Conservation (phyloP, 176 grass and related monocot genomes). For the Elaeis guineensis region DNA sequence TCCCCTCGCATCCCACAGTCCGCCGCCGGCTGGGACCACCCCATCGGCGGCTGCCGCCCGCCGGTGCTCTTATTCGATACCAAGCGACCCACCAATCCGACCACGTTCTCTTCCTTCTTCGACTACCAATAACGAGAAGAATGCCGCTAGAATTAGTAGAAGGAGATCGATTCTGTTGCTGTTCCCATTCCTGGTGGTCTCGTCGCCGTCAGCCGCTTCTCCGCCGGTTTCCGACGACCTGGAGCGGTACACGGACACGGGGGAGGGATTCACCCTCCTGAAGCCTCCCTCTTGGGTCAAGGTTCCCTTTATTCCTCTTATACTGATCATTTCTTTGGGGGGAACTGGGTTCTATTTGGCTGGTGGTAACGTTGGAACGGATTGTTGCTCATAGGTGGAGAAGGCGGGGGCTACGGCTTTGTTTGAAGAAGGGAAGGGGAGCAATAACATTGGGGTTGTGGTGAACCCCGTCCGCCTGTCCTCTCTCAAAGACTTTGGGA, state of each 20-base stretch:
- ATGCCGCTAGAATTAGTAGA: slow-evolving; percentile 9
- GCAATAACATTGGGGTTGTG: slow-evolving; percentile 75
- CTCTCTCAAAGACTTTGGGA: slow-evolving; percentile 71
- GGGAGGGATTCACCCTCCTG: slow-evolving; percentile 68
- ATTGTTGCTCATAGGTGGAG: slow-evolving; percentile 41
- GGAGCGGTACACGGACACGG: slow-evolving; percentile 47
- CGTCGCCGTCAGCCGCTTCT: slow-evolving; percentile 1
- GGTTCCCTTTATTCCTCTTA: slow-evolving; percentile 26
- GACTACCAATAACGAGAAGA: background rate
- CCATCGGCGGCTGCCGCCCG: background rate
- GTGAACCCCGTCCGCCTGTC: slow-evolving; percentile 76
- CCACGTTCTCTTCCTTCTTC: background rate
- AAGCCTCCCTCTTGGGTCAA: slow-evolving; percentile 64
- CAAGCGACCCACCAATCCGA: background rate
- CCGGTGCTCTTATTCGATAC: background rate
- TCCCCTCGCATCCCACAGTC: slow-evolving; percentile 24
- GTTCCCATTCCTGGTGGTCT: background rate
- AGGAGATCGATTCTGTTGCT: slow-evolving; percentile 2
- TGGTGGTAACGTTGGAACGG: slow-evolving; percentile 10
- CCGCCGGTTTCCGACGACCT: slow-evolving; percentile 2
- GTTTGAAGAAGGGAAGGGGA: slow-evolving; percentile 71
- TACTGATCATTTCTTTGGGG: background rate
- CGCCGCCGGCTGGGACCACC: background rate
- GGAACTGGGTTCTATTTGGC: background rate
- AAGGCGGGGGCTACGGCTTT: slow-evolving; percentile 73